phyloP scores from a whole-genome alignment of 2,329 filamentous ascomycete genomes.

The Didymella arachidicola region DNA sequence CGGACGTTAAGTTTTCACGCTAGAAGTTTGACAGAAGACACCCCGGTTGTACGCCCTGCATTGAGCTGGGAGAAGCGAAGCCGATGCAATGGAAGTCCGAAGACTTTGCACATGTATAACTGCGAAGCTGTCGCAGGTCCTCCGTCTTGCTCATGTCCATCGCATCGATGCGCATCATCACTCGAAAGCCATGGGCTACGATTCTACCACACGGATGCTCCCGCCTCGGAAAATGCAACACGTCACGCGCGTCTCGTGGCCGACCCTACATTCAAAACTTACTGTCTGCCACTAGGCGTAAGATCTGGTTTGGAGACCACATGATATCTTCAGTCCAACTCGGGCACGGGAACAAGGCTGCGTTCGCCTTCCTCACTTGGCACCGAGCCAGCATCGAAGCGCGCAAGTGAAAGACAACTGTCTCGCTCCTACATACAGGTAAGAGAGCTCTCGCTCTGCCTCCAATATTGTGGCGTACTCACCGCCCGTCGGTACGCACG shows the following conservation, averaged over 20 bases:
- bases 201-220: neutral
- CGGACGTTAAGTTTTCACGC: conserved; percentile 1
- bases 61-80: conserved; percentile 11
- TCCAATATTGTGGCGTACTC: conserved; percentile 40
- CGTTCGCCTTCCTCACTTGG: conserved; percentile 1
- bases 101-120: conserved; percentile 8
- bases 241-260: neutral
- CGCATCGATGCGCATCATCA: neutral
- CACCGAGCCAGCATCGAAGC: conserved; percentile 1
- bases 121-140: neutral
- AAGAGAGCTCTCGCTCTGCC: conserved; percentile 18
- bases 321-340: conserved; percentile 11
- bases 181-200: neutral
- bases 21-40: conserved; percentile 3
- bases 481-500: conserved; percentile 11
- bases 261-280: neutral
- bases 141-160: neutral
- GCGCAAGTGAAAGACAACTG: conserved; percentile 8
- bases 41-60: conserved; percentile 1
- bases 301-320: conserved; percentile 7
- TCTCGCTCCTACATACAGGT: conserved; percentile 25
- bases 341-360: conserved; percentile 16
- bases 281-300: neutral
- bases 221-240: neutral
- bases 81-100: conserved; percentile 13